These are phyloP conservation scores for Lumnitzera littorea DNA, from an alignment of 345 rosid species.

Conservation along the genomic window DNA sequence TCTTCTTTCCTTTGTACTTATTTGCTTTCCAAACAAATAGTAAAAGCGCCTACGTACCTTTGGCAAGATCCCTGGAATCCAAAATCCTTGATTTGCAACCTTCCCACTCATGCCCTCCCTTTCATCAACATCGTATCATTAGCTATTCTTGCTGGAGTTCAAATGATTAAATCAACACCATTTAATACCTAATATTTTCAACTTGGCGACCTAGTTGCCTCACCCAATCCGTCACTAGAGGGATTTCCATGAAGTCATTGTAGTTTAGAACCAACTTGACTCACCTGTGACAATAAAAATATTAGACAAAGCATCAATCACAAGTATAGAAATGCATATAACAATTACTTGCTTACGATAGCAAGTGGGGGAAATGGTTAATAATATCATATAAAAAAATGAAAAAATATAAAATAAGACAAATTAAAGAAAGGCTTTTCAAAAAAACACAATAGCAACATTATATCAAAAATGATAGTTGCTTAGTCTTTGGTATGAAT, in stretches of 20 bases:
- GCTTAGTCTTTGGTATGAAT: too few species aligned
- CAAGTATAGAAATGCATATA: neutral
- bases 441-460: too few species aligned
- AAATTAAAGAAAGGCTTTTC: too few species aligned
- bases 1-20: slow-evolving; percentile 35
- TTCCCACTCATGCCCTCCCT: slow-evolving; percentile 27
- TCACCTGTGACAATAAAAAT: neutral
- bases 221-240: slow-evolving; percentile 13
- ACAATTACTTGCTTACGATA: too few species aligned
- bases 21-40: slow-evolving; percentile 33
- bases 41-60: slow-evolving; percentile 35
- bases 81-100: slow-evolving; percentile 25
- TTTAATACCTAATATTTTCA: slow-evolving; percentile 19
- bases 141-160: neutral
- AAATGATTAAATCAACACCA: neutral
- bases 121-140: neutral
- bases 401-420: too few species aligned
- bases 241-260: slow-evolving; percentile 32
- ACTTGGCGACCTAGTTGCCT: slow-evolving; percentile 1
- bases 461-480: too few species aligned
- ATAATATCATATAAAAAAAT: too few species aligned
- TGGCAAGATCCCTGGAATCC: slow-evolving; percentile 18
- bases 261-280: slow-evolving; percentile 24
- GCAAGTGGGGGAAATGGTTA: too few species aligned
- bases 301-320: neutral